phyloP scores from a whole-genome alignment of 495 filamentous ascomycete species.

The Pyrenula aspistea region DNA sequence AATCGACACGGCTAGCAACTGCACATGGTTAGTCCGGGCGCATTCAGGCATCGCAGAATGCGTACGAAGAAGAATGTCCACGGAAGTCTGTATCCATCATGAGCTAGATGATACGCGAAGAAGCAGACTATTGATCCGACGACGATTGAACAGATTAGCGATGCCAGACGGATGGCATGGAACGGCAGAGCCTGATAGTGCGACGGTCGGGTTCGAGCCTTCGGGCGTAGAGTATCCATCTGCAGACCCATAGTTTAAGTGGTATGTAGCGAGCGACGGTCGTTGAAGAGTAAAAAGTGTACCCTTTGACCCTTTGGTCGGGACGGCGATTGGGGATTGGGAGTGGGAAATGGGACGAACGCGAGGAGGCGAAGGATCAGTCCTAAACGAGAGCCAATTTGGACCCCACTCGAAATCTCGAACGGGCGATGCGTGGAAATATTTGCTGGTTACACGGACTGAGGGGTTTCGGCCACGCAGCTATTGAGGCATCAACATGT shows the following conservation, averaged over 20 bases:
- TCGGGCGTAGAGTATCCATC: not conserved
- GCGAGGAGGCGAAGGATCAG: too few relatives aligned
- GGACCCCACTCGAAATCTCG: too few relatives aligned
- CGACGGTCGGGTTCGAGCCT: conserved; percentile 31
- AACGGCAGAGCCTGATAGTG: conserved; percentile 46
- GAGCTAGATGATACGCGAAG: conserved; percentile 48
- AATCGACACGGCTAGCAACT: conserved; percentile 45
- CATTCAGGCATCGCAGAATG: not conserved
- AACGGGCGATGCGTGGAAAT: too few relatives aligned
- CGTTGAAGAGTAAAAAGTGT: too few relatives aligned
- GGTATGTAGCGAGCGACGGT: not conserved
- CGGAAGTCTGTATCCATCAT: conserved; percentile 40
- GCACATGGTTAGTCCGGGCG: not conserved
- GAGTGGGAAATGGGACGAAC: too few relatives aligned
- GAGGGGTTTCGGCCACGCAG: too few relatives aligned
- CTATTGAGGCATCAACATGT: too few relatives aligned
- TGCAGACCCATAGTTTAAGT: not conserved
- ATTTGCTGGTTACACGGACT: too few relatives aligned
- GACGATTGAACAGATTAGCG: conserved; percentile 41
- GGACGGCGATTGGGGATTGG: too few relatives aligned
- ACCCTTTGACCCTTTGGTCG: too few relatives aligned
- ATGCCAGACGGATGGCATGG: conserved; percentile 37
- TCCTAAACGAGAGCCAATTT: too few relatives aligned
- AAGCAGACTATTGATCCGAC: conserved; percentile 46
- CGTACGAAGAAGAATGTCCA: conserved; percentile 56